Evolutionary conservation across 768 basidiomycete species (phyloP), one percentile per base, ranked within the genome.

Genomic region (Mycena crocata): DNA sequence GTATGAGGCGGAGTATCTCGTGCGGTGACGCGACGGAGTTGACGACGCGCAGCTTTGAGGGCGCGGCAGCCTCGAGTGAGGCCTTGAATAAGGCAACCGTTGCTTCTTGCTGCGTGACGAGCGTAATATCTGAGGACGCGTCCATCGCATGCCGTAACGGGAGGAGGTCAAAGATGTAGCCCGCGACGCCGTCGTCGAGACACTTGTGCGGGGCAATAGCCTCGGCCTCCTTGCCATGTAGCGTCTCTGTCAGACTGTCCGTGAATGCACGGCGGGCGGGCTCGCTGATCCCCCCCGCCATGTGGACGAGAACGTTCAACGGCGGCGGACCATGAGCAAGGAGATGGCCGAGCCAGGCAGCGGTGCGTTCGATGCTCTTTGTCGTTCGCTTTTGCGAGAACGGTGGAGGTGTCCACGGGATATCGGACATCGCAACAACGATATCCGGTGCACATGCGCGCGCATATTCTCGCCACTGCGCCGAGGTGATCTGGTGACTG

Each of bases 371-470:
- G 57, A 94, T 84, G 72, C 90, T 90, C 74, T 94, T 95, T 30
- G 86, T 89, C 7, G 90, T 76, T 3, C 94, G 87, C 68, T 92
- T 94, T 73, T 95, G 94, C 5, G 93, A 94, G 66, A 88, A 85
- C 0, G 91, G 87, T 0, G 87, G 85, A 4, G 80, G 67, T 0
- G 90, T 90, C 73, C 86, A 88, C 0, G 93, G 91, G 0, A 82
- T 88, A 63, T 95, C 93, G 1, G 87, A 83, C 19, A 95, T 82
- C 0, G 93, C 89, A 54, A 93, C 82, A 15, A 92, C 86, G 19
- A 94, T 62, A 69, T 95, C 93, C 1, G 93, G 92, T 24, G 83
- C 80, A 71, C 86, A 87, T 4, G 82, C 74, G n/a, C 74, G 69
- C 5, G 82, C 82, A 63, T 91, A 89, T 0, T 77, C 71, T 14